Evolutionary conservation across 2,329 filamentous ascomycete genomes (phyloP), one percentile per base, ranked within the genome.

Genomic region (Triangularia setosa): DNA sequence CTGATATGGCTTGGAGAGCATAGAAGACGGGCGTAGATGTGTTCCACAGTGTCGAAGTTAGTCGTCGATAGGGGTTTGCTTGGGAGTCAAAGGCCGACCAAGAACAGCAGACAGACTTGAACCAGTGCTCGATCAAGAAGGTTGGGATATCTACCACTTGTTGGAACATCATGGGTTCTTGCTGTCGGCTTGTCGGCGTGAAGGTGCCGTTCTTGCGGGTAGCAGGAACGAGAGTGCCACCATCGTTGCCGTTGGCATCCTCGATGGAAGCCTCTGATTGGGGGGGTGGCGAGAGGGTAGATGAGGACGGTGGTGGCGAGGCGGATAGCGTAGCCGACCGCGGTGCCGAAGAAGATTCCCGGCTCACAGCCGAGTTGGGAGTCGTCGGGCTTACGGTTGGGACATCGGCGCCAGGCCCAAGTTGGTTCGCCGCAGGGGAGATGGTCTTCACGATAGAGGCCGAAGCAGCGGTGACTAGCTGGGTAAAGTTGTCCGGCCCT

Each of bases 51-150:
- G 61, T 48, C 1, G 64, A 67, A 7, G 70, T 71, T 57, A 73
- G 59, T 27, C 60, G 65, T 25, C 72, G 70, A 53, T 71, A 72
- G 0, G 71, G 72, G 60, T 73, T 73, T 14, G 64, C 30, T 5
- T 66, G 61, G 2, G 71, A 72, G 63, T 73, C 72, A 61, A 67
- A 70, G 2, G 72, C 71, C 4, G 71, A 73, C 72, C 72, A 73
- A 18, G 68, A 69, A 5, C 64, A 21, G 63, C 72, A 73, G 23
- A 73, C 72, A 0, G 71, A 71, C 27, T 72, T 71, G 61, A 73
- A 73, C 72, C 72, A 73, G 64, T 73, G 72, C 52, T 73, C 69
- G 56, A 73, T 71, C 52, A 73, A 62, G 14, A 73, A 71, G 0
- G 70, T 71, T 4, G 71, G 71, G 14, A 72, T 69, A 40, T 73